Conservation (phyloP, 2,329 filamentous ascomycete genomes). For the Sarocladium oryzae region DNA sequence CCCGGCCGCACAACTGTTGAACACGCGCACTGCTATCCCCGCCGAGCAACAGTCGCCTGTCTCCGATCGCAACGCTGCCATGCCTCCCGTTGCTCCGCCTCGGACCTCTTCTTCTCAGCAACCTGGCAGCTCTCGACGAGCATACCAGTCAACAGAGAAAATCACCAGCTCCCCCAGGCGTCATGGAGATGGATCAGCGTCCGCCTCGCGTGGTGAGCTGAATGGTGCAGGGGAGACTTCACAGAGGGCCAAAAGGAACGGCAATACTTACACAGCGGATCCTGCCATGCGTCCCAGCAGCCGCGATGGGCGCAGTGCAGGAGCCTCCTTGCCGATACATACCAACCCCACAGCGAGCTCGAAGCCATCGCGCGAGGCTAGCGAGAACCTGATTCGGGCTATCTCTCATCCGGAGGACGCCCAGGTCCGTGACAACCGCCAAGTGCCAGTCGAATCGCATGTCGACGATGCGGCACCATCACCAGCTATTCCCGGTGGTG, state of each 20-base stretch:
- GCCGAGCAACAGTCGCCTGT: slow-evolving; percentile 25
- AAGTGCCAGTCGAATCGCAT: slow-evolving; percentile 18
- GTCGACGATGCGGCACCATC: slow-evolving; percentile 39
- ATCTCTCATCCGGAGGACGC: slow-evolving; percentile 35
- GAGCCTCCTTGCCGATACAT: slow-evolving; percentile 39
- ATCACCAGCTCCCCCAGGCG: slow-evolving; percentile 34
- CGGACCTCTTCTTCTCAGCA: slow-evolving; percentile 68
- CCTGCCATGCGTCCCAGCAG: slow-evolving; percentile 30
- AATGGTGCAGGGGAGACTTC: slow-evolving; percentile 20
- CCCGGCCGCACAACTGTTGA: slow-evolving; percentile 26
- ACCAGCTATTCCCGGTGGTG: slow-evolving; percentile 32
- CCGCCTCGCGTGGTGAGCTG: slow-evolving; percentile 26
- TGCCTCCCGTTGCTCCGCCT: slow-evolving; percentile 68
- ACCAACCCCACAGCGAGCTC: slow-evolving; percentile 37
- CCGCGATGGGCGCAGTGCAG: slow-evolving; percentile 31
- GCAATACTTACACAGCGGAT: slow-evolving; percentile 26
- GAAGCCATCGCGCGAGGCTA: slow-evolving; percentile 65
- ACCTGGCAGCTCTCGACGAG: slow-evolving; percentile 36
- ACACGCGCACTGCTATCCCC: background rate
- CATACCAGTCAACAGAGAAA: slow-evolving; percentile 38
- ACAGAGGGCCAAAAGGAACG: slow-evolving; percentile 24
- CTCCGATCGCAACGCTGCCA: slow-evolving; percentile 50
- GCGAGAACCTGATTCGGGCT: slow-evolving; percentile 70
- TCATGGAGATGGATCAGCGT: slow-evolving; percentile 28
- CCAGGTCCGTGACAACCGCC: slow-evolving; percentile 20